These are phyloP conservation scores for Leccinum olivaceopallidum DNA, from an alignment of 768 basidiomycete species.

Conservation along the genomic window DNA sequence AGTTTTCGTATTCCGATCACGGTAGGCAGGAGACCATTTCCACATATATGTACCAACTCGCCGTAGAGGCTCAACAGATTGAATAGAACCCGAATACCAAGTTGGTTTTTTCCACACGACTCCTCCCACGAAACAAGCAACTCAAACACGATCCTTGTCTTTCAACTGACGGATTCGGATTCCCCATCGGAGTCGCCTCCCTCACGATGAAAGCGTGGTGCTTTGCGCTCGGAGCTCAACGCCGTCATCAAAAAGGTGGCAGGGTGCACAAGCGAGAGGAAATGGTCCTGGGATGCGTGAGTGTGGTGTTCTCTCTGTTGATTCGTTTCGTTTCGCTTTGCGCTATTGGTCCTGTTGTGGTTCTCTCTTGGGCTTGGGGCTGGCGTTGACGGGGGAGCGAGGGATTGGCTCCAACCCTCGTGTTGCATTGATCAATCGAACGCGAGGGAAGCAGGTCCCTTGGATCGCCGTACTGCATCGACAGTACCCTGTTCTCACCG, in stretches of 20 bases:
- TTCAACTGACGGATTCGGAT: constrained; percentile 63
- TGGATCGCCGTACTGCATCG: neutral
- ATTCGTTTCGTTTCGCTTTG: neutral
- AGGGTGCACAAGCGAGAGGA: constrained; percentile 52
- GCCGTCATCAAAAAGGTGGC: constrained; percentile 50
- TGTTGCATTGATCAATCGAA: constrained; percentile 15
- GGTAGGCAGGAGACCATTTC: constrained; percentile 65
- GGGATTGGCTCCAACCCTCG: constrained; percentile 1
- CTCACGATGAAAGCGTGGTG: constrained; percentile 50
- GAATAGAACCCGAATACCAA: neutral
- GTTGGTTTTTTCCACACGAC: constrained; percentile 31
- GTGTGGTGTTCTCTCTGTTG: constrained; percentile 23
- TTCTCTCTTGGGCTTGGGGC: constrained; percentile 3
- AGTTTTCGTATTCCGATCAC: constrained; percentile 53
- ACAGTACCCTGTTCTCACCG: constrained; percentile 8
- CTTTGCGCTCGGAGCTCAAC: constrained; percentile 48
- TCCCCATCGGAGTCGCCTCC: constrained; percentile 39
- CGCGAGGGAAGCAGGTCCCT: constrained; percentile 14
- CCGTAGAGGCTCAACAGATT: neutral
- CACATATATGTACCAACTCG: constrained; percentile 22
- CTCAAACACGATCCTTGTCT: constrained; percentile 66
- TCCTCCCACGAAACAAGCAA: constrained; percentile 55
- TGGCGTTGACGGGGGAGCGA: neutral
- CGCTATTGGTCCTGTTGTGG: neutral
- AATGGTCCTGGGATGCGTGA: constrained; percentile 67